These are phyloP conservation scores for Phytopythium oedochilum DNA, from an alignment of 352 stramenopile genomes.

Conservation along the genomic window DNA sequence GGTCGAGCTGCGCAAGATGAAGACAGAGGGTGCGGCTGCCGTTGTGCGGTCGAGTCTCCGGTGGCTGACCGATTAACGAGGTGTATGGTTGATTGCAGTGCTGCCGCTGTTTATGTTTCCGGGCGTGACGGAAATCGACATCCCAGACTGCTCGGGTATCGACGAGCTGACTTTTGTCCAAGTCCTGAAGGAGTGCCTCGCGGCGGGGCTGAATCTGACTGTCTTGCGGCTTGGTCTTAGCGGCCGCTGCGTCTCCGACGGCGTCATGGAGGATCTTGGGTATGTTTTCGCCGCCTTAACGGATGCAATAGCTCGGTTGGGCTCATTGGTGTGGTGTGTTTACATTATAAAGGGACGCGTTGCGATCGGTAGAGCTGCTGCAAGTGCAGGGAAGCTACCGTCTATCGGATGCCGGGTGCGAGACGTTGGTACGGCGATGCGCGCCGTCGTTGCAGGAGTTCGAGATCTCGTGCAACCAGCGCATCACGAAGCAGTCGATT, in stretches of 20 bases:
- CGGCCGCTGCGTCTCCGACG: slow-evolving; percentile 70
- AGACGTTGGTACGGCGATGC: slow-evolving; percentile 61
- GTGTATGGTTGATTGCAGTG: slow-evolving; percentile 18
- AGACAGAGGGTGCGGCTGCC: slow-evolving; percentile 32
- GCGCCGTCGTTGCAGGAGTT: slow-evolving; percentile 68
- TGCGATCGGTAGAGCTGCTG: slow-evolving; percentile 62
- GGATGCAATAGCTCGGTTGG: neutral
- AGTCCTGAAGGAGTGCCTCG: slow-evolving; percentile 46
- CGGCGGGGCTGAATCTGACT: slow-evolving; percentile 35
- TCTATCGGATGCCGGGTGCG: slow-evolving; percentile 57
- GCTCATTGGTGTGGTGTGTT: neutral
- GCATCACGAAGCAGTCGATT: slow-evolving; percentile 70
- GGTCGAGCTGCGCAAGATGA: slow-evolving; percentile 53
- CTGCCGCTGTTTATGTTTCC: slow-evolving; percentile 80
- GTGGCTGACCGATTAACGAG: neutral
- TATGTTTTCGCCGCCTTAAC: no score
- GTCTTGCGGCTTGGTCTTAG: slow-evolving; percentile 66
- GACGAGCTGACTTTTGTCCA: slow-evolving; percentile 59
- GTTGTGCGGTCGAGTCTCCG: no score
- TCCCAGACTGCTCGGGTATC: slow-evolving; percentile 78
- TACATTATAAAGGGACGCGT: slow-evolving; percentile 28
- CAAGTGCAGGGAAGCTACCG: slow-evolving; percentile 74
- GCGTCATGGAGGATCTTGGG: slow-evolving; percentile 64
- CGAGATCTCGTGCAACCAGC: slow-evolving; percentile 80
- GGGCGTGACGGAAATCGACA: slow-evolving; percentile 75